phyloP scores from a whole-genome alignment of 495 filamentous ascomycete species.

The Gamarada debralockiae region DNA sequence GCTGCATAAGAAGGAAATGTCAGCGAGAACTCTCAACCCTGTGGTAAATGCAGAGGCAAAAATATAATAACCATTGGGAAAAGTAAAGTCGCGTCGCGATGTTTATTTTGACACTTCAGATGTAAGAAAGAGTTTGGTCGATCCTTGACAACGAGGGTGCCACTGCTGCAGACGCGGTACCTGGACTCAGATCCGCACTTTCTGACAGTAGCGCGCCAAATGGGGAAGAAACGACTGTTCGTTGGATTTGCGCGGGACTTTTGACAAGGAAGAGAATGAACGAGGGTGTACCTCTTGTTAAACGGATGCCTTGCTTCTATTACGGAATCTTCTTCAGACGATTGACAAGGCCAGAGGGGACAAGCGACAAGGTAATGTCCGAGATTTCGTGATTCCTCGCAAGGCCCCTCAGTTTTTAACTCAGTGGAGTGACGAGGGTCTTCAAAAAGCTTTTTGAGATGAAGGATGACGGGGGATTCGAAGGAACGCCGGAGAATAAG shows the following conservation, averaged over 20 bases:
- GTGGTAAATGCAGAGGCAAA: conserved; percentile 17
- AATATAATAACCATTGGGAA: conserved; percentile 27
- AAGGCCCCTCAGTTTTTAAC: conserved; percentile 10
- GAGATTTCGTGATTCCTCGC: conserved; percentile 16
- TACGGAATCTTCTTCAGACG: conserved; percentile 18
- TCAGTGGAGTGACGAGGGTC: conserved; percentile 23
- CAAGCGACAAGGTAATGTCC: conserved; percentile 24
- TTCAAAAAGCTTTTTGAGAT: conserved; percentile 18
- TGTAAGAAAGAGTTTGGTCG: conserved; percentile 19
- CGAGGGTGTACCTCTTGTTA: conserved; percentile 27
- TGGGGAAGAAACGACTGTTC: conserved; percentile 11
- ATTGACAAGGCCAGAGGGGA: conserved; percentile 4
- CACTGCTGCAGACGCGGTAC: conserved; percentile 15
- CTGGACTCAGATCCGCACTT: conserved; percentile 22
- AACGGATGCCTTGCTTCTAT: conserved; percentile 27
- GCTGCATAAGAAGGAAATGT: conserved; percentile 41
- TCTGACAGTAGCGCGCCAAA: conserved; percentile 9
- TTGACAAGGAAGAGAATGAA: conserved; percentile 16
- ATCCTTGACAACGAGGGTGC: conserved; percentile 27
- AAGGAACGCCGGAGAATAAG: conserved; percentile 10
- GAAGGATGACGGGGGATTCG: neutral
- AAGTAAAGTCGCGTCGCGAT: conserved; percentile 25
- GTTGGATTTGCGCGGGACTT: neutral
- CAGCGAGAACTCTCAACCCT: conserved; percentile 14
- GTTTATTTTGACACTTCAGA: conserved; percentile 23